A percentile compares a stretch with the other conserved stretches of the same genome.
These are phyloP conservation scores for Russula olivacea DNA, from an alignment of 768 basidiomycete genomes.

Conservation along the genomic window DNA sequence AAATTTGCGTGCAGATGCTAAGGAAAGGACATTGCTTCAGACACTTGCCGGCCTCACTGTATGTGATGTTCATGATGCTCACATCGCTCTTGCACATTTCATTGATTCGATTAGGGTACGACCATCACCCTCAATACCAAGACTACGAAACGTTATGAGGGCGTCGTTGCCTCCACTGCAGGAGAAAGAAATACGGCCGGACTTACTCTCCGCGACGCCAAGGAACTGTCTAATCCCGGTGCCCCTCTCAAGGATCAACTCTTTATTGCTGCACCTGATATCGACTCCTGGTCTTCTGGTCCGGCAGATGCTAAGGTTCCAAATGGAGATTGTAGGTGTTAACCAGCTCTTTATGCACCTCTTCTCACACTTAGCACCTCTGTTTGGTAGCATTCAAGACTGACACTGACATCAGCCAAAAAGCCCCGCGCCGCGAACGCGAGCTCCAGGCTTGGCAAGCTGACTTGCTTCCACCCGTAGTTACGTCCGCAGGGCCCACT, in stretches of 20 bases:
- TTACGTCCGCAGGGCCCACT: conserved; percentile 28
- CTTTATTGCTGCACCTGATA: conserved; percentile 67
- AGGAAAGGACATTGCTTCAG: conserved; percentile 58
- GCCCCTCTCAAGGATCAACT: conserved; percentile 63
- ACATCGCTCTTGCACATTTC: conserved; percentile 18
- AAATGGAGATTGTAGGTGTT: conserved; percentile 63
- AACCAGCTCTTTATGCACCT: conserved; percentile 1
- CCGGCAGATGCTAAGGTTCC: conserved; percentile 64
- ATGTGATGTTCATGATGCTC: conserved; percentile 32
- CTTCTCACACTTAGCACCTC: neutral
- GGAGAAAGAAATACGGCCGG: conserved; percentile 65
- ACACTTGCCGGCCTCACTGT: conserved; percentile 67
- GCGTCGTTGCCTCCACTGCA: conserved; percentile 54
- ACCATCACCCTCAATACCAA: conserved; percentile 73
- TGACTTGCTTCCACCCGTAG: conserved; percentile 33
- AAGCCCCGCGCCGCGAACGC: conserved; percentile 53
- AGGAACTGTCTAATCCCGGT: conserved; percentile 61
- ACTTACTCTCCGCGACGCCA: conserved; percentile 70
- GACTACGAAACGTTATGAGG: conserved; percentile 67
- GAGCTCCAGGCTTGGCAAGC: conserved; percentile 78
- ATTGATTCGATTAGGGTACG: conserved; percentile 48
- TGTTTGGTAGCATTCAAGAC: conserved; percentile 59
- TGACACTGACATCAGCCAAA: conserved; percentile 69
- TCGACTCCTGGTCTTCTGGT: conserved; percentile 67
- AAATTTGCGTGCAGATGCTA: conserved; percentile 36